Evolutionary conservation across 306 rosid species (phyloP), one percentile per base, ranked within the genome.

Genomic region (Fragaria nilgerrensis): DNA sequence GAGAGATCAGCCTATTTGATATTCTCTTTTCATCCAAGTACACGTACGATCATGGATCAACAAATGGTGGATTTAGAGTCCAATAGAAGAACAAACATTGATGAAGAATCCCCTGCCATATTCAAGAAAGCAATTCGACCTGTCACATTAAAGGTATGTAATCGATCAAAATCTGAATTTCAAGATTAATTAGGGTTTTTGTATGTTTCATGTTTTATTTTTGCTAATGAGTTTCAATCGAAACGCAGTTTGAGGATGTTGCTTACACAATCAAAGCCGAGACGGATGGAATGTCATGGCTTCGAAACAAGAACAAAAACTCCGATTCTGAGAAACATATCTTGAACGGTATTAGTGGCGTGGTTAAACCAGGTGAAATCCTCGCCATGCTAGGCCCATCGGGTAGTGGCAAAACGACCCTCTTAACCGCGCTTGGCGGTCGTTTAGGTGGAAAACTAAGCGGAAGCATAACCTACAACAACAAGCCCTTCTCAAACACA

Each of bases 341-440:
- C 6, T 56, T 93, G 15, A 93, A 87, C 53, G 87, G 91, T 45
- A 58, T 91, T 10, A 79, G 81, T 0, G 96, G 98, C 0, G 67
- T 81, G n/a, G 95, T 88, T n/a, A 36, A 83, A 62, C 93, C 93
- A 0, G 96, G 95, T 7, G 96, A 93, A 68, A 82, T 93, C 75
- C 73, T 93, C 23, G 98, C 96, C 29, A 91, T 91, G 94, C 41
- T 93, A 13, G 98, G 98, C 23, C 98, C 98, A 20, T 93, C 98
- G 0, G 98, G 98, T 16, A 89, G 95, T 25, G 98, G 98, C 64
- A 93, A 93, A 83, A 93, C 98, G 13, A 91, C 98, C 3, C 85
- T 93, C 0, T 76, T 93, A 2, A 88, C 93, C 5, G 93, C 96
- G 3, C 29, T 93, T 7, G 96, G 96, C 3, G 93, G 96, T 1